phyloP scores from a whole-genome alignment of 176 grass and related monocot species.

The sorghum (Sorghum bicolor) region Sorghum_bicolor_NCBIv3 NC_012872.2:62399001-62399500 shows the following conservation, averaged over 20 bases:
- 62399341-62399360: background rate
- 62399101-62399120: background rate
- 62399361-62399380: background rate
- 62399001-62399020: background rate
- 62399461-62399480: background rate
- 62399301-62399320: background rate
- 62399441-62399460: background rate
- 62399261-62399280: background rate
- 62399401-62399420: background rate
- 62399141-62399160: background rate
- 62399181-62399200: background rate
- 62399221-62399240: background rate
- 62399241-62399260: background rate
- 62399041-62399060: background rate
- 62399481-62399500: background rate
- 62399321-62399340: background rate
- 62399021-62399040: background rate
- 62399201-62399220: slow-evolving; percentile 15
- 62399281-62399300: background rate
- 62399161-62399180: background rate
- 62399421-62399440: background rate
- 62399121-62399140: background rate
- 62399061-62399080: background rate
- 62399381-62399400: background rate
- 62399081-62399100: background rate